Evolutionary conservation across 163 green algal species (phyloP).

Genomic region (Scenedesmus sp.): DNA sequence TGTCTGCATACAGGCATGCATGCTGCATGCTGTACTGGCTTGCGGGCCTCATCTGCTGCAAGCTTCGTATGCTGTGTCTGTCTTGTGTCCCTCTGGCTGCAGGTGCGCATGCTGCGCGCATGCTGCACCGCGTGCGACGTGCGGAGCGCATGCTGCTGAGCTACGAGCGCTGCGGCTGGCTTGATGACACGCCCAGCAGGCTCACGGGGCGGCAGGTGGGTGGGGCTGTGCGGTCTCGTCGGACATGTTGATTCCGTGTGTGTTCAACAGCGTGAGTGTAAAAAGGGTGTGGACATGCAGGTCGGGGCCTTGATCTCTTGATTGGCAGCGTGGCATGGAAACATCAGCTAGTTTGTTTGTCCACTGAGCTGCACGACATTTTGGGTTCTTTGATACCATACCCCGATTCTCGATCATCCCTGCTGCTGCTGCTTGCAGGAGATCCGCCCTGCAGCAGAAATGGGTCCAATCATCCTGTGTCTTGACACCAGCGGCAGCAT

Average conservation of each 20-base stretch:
- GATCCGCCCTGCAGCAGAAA: constrained; percentile 84
- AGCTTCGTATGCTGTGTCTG: not conserved
- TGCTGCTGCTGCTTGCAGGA: constrained; percentile 56
- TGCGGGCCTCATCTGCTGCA: not conserved
- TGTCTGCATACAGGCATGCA: no score
- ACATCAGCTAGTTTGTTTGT: no score
- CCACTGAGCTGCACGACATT: no score
- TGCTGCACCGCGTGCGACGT: constrained; percentile 88
- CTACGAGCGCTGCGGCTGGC: constrained; percentile 93
- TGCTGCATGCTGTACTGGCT: not conserved
- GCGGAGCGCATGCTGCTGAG: constrained; percentile 91
- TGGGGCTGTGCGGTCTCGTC: not conserved
- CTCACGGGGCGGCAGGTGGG: constrained; percentile 68
- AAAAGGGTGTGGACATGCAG: no score
- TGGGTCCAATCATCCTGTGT: constrained; percentile 92
- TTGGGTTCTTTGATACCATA: no score
- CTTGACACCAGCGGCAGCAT: constrained; percentile 90
- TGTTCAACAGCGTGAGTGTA: not conserved
- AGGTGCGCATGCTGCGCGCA: constrained; percentile 71
- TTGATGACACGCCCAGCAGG: constrained; percentile 83
- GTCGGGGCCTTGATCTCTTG: no score
- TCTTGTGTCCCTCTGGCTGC: no score
- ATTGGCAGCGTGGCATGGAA: not conserved
- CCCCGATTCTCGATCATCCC: not conserved
- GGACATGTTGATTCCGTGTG: not conserved